Evolutionary conservation across 208 protist species (phyloP), one percentile per base, ranked within the genome.

Genomic region (Leptomonas pyrrhocoris): DNA sequence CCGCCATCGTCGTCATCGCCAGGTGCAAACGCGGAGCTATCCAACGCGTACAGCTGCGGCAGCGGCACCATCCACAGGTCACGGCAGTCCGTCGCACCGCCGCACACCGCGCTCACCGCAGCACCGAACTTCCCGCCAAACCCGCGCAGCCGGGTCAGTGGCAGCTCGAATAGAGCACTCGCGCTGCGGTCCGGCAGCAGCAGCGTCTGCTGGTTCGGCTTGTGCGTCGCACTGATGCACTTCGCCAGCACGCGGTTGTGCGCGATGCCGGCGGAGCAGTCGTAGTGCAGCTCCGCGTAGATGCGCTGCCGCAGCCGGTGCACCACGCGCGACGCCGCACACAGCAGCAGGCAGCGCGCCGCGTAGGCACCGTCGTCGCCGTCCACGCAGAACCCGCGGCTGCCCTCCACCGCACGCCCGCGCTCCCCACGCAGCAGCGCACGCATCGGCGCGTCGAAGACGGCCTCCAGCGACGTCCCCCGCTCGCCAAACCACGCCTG

Each of bases 221-320:
- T 97, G 79, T 94, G 79, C 55, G 71, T 76, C 46, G 88, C 85
- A 58, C 83, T 88, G 66, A 93, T 86, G 67, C 68, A 79, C 80
- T 97, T 97, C 34, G 93, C 81, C 34, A 97, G 80, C 55, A 93
- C 59, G 57, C 87, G 85, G 54, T 93, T 95, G 76, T 93, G 83
- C 40, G 90, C 83, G 61, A 97, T 90, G 40, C 93, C 93, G 23
- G 90, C 93, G 36, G 83, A 92, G 81, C 86, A 94, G 42, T 93
- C 88, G 77, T 93, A 97, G 61, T 81, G 79, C 63, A 94, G 83
- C 64, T 86, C 79, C n/a, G 68, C 57, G 62, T 77, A 75, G 56
- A 96, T 77, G 42, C 59, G 58, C 31, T 79, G 59, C 7, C 89
- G 89, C 48, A 94, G 78, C 11, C 76, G 73, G 68, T 40, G 61